Percentiles rank a stretch among this genome's conserved stretches.
phyloP scores from a whole-genome alignment of 2,329 filamentous ascomycete species.

The Sarocladiaceae sp. region DNA sequence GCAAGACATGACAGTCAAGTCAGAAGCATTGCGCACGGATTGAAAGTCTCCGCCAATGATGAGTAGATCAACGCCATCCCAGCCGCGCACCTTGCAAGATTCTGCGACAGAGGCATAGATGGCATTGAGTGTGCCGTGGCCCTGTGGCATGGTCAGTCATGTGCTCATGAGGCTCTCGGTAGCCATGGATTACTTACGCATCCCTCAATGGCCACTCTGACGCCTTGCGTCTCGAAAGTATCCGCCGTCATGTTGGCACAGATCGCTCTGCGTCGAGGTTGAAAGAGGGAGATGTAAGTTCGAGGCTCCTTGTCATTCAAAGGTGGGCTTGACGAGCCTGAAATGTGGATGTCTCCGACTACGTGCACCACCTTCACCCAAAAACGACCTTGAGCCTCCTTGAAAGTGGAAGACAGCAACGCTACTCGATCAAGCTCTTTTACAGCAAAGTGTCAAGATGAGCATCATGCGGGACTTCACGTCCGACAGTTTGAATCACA shows the following conservation, averaged over 20 bases:
- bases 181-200: slow-evolving; percentile 70
- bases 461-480: too few relatives aligned
- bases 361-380: too few relatives aligned
- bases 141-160: slow-evolving; percentile 46
- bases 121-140: slow-evolving; percentile 85
- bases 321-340: neutral
- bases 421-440: too few relatives aligned
- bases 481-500: too few relatives aligned
- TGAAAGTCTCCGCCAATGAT: slow-evolving; percentile 97
- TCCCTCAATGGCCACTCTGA: slow-evolving; percentile 81
- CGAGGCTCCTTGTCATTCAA: neutral
- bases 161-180: too few relatives aligned
- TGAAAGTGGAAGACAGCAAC: too few relatives aligned
- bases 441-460: too few relatives aligned
- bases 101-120: slow-evolving; percentile 79
- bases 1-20: slow-evolving; percentile 85
- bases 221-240: slow-evolving; percentile 36
- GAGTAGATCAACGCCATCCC: slow-evolving; percentile 80
- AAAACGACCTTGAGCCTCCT: too few relatives aligned
- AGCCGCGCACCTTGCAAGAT: slow-evolving; percentile 66
- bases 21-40: slow-evolving; percentile 83
- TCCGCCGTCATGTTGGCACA: slow-evolving; percentile 24
- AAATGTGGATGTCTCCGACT: neutral
- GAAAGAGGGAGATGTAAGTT: neutral
- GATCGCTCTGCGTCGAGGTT: slow-evolving; percentile 9